phyloP scores from a whole-genome alignment of 345 rosid species.

The Euphorbia lathyris region DNA sequence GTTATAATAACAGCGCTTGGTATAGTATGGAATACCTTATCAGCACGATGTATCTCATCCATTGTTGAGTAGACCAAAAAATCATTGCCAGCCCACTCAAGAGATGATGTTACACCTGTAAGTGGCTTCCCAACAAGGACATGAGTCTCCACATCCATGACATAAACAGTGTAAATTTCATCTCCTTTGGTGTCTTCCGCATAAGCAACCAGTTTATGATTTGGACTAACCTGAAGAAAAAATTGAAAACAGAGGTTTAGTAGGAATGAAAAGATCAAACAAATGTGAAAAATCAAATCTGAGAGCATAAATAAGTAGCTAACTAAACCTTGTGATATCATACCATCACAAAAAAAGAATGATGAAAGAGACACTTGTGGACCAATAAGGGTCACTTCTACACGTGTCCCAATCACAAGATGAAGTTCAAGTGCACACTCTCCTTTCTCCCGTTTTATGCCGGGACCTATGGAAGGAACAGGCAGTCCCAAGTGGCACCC shows the following conservation, averaged over 20 bases:
- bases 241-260: constrained; percentile 4
- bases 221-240: constrained; percentile 59
- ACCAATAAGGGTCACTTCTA: no score
- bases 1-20: no score
- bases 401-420: no score
- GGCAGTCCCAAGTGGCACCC: no score
- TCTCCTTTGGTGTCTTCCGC: constrained; percentile 87
- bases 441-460: no score
- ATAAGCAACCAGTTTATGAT: constrained; percentile 73
- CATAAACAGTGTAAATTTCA: constrained; percentile 61
- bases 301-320: neutral
- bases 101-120: constrained; percentile 43
- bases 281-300: neutral
- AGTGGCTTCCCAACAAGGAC: constrained; percentile 52
- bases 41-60: constrained; percentile 83
- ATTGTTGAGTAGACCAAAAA: constrained; percentile 71
- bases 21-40: constrained; percentile 52
- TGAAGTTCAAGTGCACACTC: no score
- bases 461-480: no score
- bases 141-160: constrained; percentile 61
- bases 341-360: no score
- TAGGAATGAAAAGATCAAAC: neutral
- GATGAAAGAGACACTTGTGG: no score
- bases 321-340: no score
- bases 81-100: constrained; percentile 85